Conservation (phyloP, 345 rosid species). For the Populus simonii region DNA sequence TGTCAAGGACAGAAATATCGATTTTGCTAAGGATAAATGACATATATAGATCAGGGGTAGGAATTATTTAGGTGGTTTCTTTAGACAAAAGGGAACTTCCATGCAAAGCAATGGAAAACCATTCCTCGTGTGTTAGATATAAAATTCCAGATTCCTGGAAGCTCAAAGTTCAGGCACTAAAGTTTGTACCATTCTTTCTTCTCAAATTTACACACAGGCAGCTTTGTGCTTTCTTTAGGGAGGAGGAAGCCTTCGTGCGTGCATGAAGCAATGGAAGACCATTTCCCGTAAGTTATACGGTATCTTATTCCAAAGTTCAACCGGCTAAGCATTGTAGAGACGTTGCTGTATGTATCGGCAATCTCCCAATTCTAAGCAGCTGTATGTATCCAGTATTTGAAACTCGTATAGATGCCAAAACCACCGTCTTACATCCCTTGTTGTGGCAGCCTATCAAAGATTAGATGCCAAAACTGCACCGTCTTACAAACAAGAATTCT, state of each 20-base stretch:
- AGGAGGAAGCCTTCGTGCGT: conserved; percentile 20
- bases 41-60: neutral
- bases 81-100: conserved; percentile 32
- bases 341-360: conserved; percentile 8
- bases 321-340: neutral
- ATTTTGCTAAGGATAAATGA: neutral
- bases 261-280: conserved; percentile 19
- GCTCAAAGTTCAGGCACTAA: conserved; percentile 3
- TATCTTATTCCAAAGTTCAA: neutral
- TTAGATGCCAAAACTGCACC: too few species aligned
- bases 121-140: neutral
- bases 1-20: neutral
- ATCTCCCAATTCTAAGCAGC: neutral
- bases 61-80: conserved; percentile 11
- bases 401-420: neutral
- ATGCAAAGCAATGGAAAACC: conserved; percentile 26
- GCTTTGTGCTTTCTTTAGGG: conserved; percentile 22
- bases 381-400: neutral
- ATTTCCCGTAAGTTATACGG: neutral
- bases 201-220: neutral
- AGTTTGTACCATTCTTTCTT: conserved; percentile 19
- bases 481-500: too few species aligned
- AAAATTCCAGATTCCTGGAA: conserved; percentile 25
- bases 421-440: neutral
- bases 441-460: too few species aligned